Conservation (phyloP, 73 alveolate species). For the Effrenium voratum region DNA sequence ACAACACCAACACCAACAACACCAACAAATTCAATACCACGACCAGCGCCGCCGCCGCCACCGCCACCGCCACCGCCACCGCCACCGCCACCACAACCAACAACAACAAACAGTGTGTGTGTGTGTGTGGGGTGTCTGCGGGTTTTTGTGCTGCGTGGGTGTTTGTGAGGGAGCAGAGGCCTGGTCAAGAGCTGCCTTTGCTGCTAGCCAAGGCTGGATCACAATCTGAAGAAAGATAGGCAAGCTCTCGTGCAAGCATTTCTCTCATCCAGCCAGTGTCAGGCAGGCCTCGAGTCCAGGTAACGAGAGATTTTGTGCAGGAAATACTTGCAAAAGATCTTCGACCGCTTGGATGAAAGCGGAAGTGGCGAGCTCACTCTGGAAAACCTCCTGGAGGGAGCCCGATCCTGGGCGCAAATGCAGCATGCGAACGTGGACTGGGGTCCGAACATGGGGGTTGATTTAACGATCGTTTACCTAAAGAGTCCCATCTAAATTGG, state of each 20-base stretch:
- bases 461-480: background rate
- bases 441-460: background rate
- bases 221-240: conserved; percentile 72
- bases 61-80: conserved; percentile 11
- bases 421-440: background rate
- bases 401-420: background rate
- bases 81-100: background rate
- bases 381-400: conserved; percentile 76
- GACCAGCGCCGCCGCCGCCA: background rate
- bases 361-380: conserved; percentile 79
- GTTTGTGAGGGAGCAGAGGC: background rate
- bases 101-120: background rate
- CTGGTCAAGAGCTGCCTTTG: background rate
- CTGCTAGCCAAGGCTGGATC: conserved; percentile 59
- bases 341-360: conserved; percentile 61
- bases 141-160: background rate
- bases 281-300: background rate
- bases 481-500: background rate
- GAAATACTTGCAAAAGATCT: conserved; percentile 62
- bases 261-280: background rate
- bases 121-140: background rate
- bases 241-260: background rate
- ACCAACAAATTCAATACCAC: background rate
- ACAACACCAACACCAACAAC: conserved; percentile 2
- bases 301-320: background rate